phyloP scores from a whole-genome alignment of 805 yeast genomes.

The Saccharomycopsis selenospora region DNA sequence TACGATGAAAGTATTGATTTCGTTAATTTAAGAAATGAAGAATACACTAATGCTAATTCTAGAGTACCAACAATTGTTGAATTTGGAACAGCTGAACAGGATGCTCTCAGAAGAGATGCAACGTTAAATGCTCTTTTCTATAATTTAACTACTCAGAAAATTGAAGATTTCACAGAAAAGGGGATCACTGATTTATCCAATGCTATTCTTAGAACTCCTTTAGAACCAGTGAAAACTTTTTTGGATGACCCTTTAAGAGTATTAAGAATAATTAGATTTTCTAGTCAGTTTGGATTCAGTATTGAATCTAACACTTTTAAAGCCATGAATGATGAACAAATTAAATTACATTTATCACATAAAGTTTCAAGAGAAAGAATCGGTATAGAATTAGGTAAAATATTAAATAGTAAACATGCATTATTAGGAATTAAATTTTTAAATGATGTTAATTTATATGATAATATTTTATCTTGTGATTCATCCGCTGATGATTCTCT shows the following conservation, averaged over 20 bases:
- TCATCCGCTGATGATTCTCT: slow-evolving; percentile 23
- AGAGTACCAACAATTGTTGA: slow-evolving; percentile 70
- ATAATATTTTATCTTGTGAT: slow-evolving; percentile 47
- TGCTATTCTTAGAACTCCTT: slow-evolving; percentile 81
- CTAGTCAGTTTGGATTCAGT: slow-evolving; percentile 63
- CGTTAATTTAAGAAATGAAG: slow-evolving; percentile 85
- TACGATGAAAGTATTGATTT: slow-evolving; percentile 86
- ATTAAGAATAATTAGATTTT: slow-evolving; percentile 77
- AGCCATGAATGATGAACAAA: slow-evolving; percentile 54
- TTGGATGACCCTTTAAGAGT: slow-evolving; percentile 92
- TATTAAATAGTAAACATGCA: slow-evolving; percentile 57
- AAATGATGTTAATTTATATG: slow-evolving; percentile 45
- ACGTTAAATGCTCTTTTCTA: slow-evolving; percentile 89
- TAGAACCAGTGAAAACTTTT: slow-evolving; percentile 78
- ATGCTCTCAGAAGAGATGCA: slow-evolving; percentile 91
- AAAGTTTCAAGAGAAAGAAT: slow-evolving; percentile 89
- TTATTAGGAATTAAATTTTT: slow-evolving; percentile 56
- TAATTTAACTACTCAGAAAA: slow-evolving; percentile 56
- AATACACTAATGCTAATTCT: slow-evolving; percentile 63
- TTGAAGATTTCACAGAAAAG: slow-evolving; percentile 77
- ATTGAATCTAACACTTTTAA: slow-evolving; percentile 50
- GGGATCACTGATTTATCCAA: slow-evolving; percentile 67
- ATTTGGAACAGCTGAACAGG: slow-evolving; percentile 88
- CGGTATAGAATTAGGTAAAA: slow-evolving; percentile 78
- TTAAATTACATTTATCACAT: slow-evolving; percentile 50